Base-by-base conservation (phyloP, 2,329 filamentous ascomycete species). In the Neoarthrinium moseri region DNA sequence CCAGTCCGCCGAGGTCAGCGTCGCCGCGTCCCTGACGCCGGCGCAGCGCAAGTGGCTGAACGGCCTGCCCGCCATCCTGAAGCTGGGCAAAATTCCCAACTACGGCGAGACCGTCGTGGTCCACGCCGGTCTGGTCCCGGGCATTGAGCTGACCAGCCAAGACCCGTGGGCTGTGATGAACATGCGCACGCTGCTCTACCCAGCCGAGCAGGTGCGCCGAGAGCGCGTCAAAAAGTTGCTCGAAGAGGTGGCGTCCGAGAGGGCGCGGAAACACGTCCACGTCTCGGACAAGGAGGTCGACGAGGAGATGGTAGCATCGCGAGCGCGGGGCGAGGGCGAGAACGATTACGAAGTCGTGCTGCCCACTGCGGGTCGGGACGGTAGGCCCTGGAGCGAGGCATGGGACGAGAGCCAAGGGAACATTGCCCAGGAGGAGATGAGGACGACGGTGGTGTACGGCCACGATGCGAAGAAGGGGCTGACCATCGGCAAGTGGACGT, bases 81-180 rank as follows among this genome's bases (percentile, higher is more conserved):
- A 81, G 47, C 70, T 91, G 24, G 87, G 89, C n/a, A 61, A 71
- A 12, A 67, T 91, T 27, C 68, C 66, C 2, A 50, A 51, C 22
- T 57, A 61, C 63, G 78, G 84, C 27, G 75, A 84, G 47, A 74
- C 95, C 4, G 75, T 86, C 5, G 85, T 91, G 41, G 92, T 91
- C 6, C 94, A 97, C 69, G 92, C 82, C 0, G 94, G 94, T 1
- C 75, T 97, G 2, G 84, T 94, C 0, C 89, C 92, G 0, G 86
- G 84, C 5, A 70, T 95, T 1, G 65, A 78, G 1, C 73, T 95
- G 12, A 74, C 84, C 36, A 72, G 78, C 42, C 92, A 86, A 56
- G 77, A 96, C 64, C 86, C 91, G 0, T 84, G 81, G 64, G 84
- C 86, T 42, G 87, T 88, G 32, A 96, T 96, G 91, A 94, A 90